Evolutionary conservation across 2,329 filamentous ascomycete genomes (phyloP), one percentile per base, ranked within the genome.

Genomic region (Ceratocystis lukuohia): DNA sequence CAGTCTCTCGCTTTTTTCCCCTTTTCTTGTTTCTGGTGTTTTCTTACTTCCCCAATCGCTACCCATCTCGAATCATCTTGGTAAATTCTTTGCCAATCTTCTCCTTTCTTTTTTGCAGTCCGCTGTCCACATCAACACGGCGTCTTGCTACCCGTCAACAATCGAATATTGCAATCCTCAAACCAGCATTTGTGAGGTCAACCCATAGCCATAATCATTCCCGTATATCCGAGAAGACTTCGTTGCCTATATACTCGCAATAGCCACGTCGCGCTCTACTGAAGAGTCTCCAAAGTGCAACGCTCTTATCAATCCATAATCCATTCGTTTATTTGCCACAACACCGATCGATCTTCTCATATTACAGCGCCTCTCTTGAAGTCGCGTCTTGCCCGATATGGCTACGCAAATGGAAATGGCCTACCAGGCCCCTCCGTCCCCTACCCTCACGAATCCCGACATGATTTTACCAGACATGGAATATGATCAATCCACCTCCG

Each of bases 371-470:
- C 17, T 64, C 68, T 62, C 64, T 64, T 68, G 65, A 69, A 65
- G 64, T 66, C 41, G 66, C 28, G 25, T n/a, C 56, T 17, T 59
- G 66, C 66, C 64, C 67, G 68, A 66, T 65, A 71, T 66, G 70
- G 70, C 70, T 69, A 65, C 68, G 68, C 68, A 69, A 61, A 69
- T 71, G 61, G 69, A 70, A 45, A 68, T 74, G 69, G 73, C 75
- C 45, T 80, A 82, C 70, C 75, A 78, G 20, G 73, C 80, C 57
- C 86, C 88, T 69, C 85, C 84, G 12, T 95, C 90, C 68, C 92
- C 92, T 61, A 96, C 92, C 1, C 79, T 96, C 72, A 95, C 91
- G 66, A 95, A 96, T 75, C 91, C 91, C 64, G 92, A 96, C 74
- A 92, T 96, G 90, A 96, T 96, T 72, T 79, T 96, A 64, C 92